A percentile compares a stretch with the other conserved stretches of the same genome.
These are phyloP conservation scores for Vaccinium myrtillus DNA, from an alignment of 148 eudicot species.

Conservation along the genomic window DNA sequence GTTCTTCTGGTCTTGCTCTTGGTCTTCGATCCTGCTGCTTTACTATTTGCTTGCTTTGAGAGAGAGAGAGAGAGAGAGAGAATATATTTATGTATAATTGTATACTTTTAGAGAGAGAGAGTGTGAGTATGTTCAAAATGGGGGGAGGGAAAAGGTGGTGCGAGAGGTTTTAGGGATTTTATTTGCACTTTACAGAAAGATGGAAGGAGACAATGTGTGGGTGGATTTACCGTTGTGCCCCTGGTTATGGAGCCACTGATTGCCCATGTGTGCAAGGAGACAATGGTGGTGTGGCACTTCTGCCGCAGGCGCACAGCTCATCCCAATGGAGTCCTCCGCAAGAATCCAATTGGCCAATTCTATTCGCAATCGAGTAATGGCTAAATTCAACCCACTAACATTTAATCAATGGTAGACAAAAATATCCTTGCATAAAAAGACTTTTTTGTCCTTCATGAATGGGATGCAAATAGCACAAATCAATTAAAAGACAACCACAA, in stretches of 20 bases:
- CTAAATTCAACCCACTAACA: no score
- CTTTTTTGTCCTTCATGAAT: no score
- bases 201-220: background rate
- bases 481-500: no score
- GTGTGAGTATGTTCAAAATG: background rate
- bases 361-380: no score
- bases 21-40: slow-evolving; percentile 2
- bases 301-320: background rate
- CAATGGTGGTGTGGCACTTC: background rate
- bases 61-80: background rate
- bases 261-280: background rate
- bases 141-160: slow-evolving; percentile 1
- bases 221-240: background rate
- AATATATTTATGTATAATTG: background rate
- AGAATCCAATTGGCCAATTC: no score
- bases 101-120: background rate
- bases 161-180: background rate
- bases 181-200: background rate
- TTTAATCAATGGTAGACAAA: no score
- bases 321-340: background rate
- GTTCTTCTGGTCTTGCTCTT: background rate
- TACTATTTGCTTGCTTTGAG: no score
- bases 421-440: no score
- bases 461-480: no score
- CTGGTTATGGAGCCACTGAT: background rate